A percentile compares a stretch with the other conserved stretches of the same genome.
Evolutionary conservation across 495 filamentous ascomycete species (phyloP).

Genomic region (Aspergillus wentii): DNA sequence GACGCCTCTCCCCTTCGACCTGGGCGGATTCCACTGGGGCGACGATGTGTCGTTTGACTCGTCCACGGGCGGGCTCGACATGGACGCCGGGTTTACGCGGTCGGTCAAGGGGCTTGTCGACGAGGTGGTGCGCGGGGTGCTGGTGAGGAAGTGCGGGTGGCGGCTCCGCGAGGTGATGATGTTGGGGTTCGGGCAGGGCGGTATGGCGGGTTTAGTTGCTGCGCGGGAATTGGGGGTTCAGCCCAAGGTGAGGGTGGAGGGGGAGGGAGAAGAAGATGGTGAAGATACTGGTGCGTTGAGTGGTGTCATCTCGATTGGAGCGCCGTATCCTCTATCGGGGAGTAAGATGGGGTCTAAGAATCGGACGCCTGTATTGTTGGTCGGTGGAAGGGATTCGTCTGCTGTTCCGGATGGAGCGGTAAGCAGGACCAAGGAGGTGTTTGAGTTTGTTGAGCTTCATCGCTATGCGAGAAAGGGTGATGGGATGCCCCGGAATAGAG

Average conservation of each 20-base stretch:
- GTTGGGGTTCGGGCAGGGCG: slow-evolving; percentile 86
- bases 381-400: slow-evolving; percentile 59
- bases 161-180: slow-evolving; percentile 62
- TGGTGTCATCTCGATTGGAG: slow-evolving; percentile 78
- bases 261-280: background rate
- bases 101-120: slow-evolving; percentile 45
- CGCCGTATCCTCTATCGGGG: slow-evolving; percentile 53
- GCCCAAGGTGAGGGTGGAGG: slow-evolving; percentile 8
- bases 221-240: slow-evolving; percentile 31
- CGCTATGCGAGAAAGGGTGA: slow-evolving; percentile 73
- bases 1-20: slow-evolving; percentile 64
- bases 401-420: slow-evolving; percentile 60
- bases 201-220: slow-evolving; percentile 65
- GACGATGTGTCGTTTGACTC: slow-evolving; percentile 74
- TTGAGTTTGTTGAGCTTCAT: slow-evolving; percentile 67
- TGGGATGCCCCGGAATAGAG: slow-evolving; percentile 73
- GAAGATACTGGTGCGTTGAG: slow-evolving; percentile 26
- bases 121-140: slow-evolving; percentile 52
- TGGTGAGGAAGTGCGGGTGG: slow-evolving; percentile 71
- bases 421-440: slow-evolving; percentile 57
- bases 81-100: slow-evolving; percentile 70
- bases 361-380: slow-evolving; percentile 67
- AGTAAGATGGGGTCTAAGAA: slow-evolving; percentile 42
- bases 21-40: slow-evolving; percentile 87
- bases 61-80: slow-evolving; percentile 60